Percentiles rank a stretch among this genome's conserved stretches.
Conservation (phyloP, 768 basidiomycete genomes). For the Collybia mongolica region DNA sequence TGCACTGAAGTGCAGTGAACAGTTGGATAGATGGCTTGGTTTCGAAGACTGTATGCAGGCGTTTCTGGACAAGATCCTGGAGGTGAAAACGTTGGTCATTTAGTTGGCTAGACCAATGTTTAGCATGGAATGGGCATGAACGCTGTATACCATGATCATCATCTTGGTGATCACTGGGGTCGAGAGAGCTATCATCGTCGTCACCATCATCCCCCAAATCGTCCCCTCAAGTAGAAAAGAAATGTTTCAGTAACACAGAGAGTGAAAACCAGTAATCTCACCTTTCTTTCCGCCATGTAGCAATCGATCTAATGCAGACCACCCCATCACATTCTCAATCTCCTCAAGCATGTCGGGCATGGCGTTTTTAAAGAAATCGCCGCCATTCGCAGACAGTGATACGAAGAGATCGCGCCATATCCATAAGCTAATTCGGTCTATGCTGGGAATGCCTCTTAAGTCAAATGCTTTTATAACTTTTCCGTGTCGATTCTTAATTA, state of each 20-base stretch:
- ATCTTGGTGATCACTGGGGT: background rate
- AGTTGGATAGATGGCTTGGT: constrained; percentile 45
- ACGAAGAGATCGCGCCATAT: constrained; percentile 72
- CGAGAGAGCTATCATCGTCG: background rate
- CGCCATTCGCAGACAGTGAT: constrained; percentile 44
- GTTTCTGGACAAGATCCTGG: constrained; percentile 41
- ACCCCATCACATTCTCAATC: constrained; percentile 49
- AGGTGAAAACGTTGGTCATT: constrained; percentile 38
- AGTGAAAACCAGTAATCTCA: constrained; percentile 22
- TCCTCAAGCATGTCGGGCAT: constrained; percentile 60
- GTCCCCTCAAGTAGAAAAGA: constrained; percentile 18
- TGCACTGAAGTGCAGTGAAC: constrained; percentile 39
- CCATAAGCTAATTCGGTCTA: constrained; percentile 52
- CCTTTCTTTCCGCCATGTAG: constrained; percentile 56
- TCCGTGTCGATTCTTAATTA: constrained; percentile 40
- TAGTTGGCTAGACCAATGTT: constrained; percentile 51
- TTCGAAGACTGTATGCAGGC: constrained; percentile 48
- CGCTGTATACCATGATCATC: constrained; percentile 12
- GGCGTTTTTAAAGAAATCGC: constrained; percentile 17
- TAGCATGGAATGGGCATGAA: constrained; percentile 35
- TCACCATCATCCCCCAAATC: constrained; percentile 26
- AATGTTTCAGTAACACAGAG: too few relatives aligned
- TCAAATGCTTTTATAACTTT: constrained; percentile 47
- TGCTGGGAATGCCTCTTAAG: constrained; percentile 44
- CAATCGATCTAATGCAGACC: constrained; percentile 49